Evolutionary conservation across 257 asterid genomes (phyloP), one percentile per base, ranked within the genome.

Genomic region (Gentiana macrophylla): DNA sequence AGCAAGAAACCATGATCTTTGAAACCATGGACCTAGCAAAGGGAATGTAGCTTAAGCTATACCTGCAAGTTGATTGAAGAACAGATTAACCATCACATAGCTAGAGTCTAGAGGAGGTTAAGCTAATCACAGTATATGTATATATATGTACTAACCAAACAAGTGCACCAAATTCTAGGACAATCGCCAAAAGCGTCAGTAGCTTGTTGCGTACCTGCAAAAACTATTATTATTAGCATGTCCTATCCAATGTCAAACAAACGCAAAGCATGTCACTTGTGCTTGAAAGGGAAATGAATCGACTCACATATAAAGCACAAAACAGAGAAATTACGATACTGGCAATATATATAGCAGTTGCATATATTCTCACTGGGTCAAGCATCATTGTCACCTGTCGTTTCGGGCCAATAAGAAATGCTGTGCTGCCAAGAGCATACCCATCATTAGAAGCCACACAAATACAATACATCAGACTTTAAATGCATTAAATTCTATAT

Each of bases 11-110:
- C 94, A 83, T 78, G 50, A 84, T 71, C 78, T 91, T 91, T 10
- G 98, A 87, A 62, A 87, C 94, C 98, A 91, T 82, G 49, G 95
- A 79, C 81, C 95, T 81, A 2, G 98, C 98, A 62, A 91, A 91
- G 9, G 98, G 98, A 49, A 91, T 77, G 65, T 87, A 91, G 84
- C 97, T 91, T 78, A 87, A 73, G 84, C 98, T 87, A 66, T 91
- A 87, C 98, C 98, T 91, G 98, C 55, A 67, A 60, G 69, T 50
- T 57, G 53, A 47, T 62, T 49, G 67, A 34, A 65, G 5, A 33
- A 32, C 35, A 24, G 24, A 24, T 24, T 24, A 24, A 24, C 24
- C 24, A 24, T 24, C 24, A 24, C 24, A 24, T 24, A 24, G 24
- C 24, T 24, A 24, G 24, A 24, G 24, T 24, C 24, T 24, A 38